A percentile compares a stretch with the other conserved stretches of the same genome.
These are phyloP conservation scores for Nakazawaea populi DNA, from an alignment of 805 yeast genomes.

Conservation along the genomic window DNA sequence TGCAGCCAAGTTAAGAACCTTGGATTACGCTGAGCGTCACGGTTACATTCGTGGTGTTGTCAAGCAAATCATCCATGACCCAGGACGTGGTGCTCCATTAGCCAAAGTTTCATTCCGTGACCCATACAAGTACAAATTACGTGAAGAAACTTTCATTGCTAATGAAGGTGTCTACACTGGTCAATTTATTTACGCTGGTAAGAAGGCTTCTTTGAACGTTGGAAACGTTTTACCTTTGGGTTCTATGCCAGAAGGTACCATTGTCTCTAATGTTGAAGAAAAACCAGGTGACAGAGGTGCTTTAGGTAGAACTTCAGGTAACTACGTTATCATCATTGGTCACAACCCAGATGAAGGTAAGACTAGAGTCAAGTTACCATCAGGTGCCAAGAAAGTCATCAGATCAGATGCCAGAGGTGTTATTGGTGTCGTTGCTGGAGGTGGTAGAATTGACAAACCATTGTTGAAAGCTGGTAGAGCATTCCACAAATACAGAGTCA, in stretches of 20 bases:
- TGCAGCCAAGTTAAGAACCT: slow-evolving; percentile 99
- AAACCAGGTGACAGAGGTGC: slow-evolving; percentile 99
- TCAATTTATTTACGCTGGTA: slow-evolving; percentile 98
- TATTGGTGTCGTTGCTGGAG: slow-evolving; percentile 99
- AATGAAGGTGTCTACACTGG: slow-evolving; percentile 99
- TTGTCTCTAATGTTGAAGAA: slow-evolving; percentile 97
- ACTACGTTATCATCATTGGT: slow-evolving; percentile 97
- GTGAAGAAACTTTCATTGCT: slow-evolving; percentile 98
- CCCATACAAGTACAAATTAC: slow-evolving; percentile 97
- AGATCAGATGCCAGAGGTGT: slow-evolving; percentile 98
- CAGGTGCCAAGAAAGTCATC: slow-evolving; percentile 97
- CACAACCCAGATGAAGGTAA: slow-evolving; percentile 99
- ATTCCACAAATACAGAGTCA: slow-evolving; percentile 98
- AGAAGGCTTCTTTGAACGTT: slow-evolving; percentile 93
- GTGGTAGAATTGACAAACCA: slow-evolving; percentile 99
- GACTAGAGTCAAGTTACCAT: slow-evolving; percentile 99
- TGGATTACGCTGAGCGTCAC: slow-evolving; percentile 98
- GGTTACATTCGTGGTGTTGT: slow-evolving; percentile 99
- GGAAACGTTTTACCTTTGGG: slow-evolving; percentile 98
- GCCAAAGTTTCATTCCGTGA: slow-evolving; percentile 99
- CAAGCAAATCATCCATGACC: slow-evolving; percentile 97
- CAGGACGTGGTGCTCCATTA: slow-evolving; percentile 99
- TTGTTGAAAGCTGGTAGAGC: slow-evolving; percentile 99
- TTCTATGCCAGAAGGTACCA: slow-evolving; percentile 98
- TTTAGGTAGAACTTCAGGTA: slow-evolving; percentile 98